These are phyloP conservation scores for Neurospora intermedia DNA, from an alignment of 495 filamentous ascomycete species.

Conservation along the genomic window DNA sequence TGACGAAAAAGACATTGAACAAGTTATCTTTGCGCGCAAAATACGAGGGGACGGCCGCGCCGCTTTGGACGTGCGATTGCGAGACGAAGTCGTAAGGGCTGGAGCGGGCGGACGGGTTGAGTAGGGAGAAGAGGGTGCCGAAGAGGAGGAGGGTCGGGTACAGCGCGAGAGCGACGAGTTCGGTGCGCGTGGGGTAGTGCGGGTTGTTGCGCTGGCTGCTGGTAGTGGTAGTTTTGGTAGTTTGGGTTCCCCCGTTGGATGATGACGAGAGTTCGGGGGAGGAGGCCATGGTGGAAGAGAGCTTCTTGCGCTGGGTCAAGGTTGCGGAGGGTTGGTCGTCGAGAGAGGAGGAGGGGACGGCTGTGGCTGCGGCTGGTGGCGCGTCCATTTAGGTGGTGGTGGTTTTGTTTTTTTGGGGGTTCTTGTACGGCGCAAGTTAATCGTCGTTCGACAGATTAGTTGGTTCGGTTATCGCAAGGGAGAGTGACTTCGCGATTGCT, in stretches of 20 bases:
- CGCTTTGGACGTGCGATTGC: constrained; percentile 43
- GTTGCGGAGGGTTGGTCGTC: constrained; percentile 3
- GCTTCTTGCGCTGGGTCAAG: constrained; percentile 2
- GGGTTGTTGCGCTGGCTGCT: constrained; percentile 26
- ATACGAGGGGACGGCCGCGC: constrained; percentile 59
- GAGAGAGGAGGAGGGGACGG: not conserved
- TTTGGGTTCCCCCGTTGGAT: not conserved
- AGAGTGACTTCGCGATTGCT: not conserved
- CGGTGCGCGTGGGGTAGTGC: constrained; percentile 50
- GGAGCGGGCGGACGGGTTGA: constrained; percentile 58
- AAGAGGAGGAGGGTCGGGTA: constrained; percentile 71
- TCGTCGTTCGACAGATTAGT: too few relatives aligned
- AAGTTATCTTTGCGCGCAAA: constrained; percentile 88
- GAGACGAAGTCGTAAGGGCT: constrained; percentile 44
- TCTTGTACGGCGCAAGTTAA: too few relatives aligned
- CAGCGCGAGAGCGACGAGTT: constrained; percentile 47
- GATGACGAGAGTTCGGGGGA: not conserved
- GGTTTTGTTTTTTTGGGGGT: not conserved
- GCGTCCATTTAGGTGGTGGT: constrained; percentile 1
- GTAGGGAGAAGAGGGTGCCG: constrained; percentile 66
- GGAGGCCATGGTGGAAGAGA: not conserved
- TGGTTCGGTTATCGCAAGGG: not conserved
- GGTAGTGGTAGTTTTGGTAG: not conserved
- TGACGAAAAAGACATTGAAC: constrained; percentile 87
- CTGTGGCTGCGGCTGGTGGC: not conserved